Evolutionary conservation across 257 asterid genomes (phyloP).

Genomic region (Euphrasia confusa): DNA sequence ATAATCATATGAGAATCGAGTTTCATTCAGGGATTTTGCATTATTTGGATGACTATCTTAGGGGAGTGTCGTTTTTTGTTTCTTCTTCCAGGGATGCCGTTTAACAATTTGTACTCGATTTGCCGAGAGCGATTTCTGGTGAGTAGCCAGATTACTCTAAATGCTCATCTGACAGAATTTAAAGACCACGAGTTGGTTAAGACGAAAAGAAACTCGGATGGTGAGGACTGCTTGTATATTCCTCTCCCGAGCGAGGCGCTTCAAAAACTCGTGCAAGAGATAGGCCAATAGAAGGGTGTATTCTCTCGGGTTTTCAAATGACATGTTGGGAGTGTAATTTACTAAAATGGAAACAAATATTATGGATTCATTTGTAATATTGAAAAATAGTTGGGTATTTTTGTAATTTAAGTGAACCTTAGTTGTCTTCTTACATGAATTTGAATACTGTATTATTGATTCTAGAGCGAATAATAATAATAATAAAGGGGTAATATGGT

Average conservation of each 20-base stretch:
- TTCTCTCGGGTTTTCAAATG: no score
- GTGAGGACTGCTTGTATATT: slow-evolving; percentile 76
- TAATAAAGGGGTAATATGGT: no score
- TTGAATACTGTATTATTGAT: no score
- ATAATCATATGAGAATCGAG: no score
- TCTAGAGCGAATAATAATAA: no score
- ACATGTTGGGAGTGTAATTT: no score
- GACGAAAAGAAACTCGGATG: slow-evolving; percentile 68
- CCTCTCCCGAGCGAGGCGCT: slow-evolving; percentile 81
- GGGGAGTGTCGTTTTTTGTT: neutral
- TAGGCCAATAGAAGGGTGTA: slow-evolving; percentile 35
- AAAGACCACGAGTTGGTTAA: slow-evolving; percentile 93
- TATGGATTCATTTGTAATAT: no score
- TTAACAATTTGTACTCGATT: slow-evolving; percentile 54
- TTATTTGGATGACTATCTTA: neutral
- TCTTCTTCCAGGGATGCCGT: slow-evolving; percentile 63
- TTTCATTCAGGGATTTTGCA: neutral
- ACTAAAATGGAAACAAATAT: no score
- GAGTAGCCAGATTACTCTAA: slow-evolving; percentile 84
- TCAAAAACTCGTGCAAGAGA: slow-evolving; percentile 65
- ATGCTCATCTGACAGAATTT: slow-evolving; percentile 88
- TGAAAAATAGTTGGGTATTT: no score
- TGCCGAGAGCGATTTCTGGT: slow-evolving; percentile 87
- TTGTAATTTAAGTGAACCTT: no score
- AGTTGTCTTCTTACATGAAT: no score